Base-by-base conservation (phyloP, 768 basidiomycete genomes). In the Rhizopogon salebrosus region DNA sequence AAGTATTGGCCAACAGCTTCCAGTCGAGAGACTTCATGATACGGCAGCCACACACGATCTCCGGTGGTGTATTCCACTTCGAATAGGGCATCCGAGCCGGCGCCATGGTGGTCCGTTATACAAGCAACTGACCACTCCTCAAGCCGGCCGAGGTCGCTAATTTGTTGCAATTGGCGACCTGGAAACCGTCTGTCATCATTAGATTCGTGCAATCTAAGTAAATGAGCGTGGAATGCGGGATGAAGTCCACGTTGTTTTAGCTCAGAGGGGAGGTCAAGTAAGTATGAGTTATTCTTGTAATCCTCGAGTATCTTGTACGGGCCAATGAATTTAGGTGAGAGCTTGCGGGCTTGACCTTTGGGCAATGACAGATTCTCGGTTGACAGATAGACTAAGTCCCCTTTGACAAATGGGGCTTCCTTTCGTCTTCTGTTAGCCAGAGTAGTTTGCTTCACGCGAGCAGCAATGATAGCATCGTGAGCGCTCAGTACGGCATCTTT, bases 251-350 rank as follows among this genome's bases (percentile, higher is more conserved):
- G 49, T 11, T 56, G 42, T 18, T 56, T 60, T 6, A 74, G 42
- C 8, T 65, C 63, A 1, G 54, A 4, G 1, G 69, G 67, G 10
- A 74, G 43, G 8, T 70, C 66, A 1, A 72, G 13, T 3, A 50
- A 37, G 50, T 59, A 71, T 0, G 58, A 51, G 5, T 60, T 58
- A n/a, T 65, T 62, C 0, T 45, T 48, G 11, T 60, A 46, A 7
- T 62, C 60, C 7, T 55, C 48, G 0, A 53, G 16, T 5, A 72
- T 57, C 16, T 52, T 56, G 45, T 63, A 71, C 0, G 72, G 72
- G 3, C 72, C 70, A 23, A 72, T 62, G 41, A 56, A 75, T 27
- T 69, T 70, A 1, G 71, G 73, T 7, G 62, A 57, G 1, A 75
- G 55, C 38, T 75, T 75, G 0, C 58, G 40, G 0, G 67, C 61